Conservation (phyloP, 495 filamentous ascomycete genomes). For the Rhypophila decipiens region DNA sequence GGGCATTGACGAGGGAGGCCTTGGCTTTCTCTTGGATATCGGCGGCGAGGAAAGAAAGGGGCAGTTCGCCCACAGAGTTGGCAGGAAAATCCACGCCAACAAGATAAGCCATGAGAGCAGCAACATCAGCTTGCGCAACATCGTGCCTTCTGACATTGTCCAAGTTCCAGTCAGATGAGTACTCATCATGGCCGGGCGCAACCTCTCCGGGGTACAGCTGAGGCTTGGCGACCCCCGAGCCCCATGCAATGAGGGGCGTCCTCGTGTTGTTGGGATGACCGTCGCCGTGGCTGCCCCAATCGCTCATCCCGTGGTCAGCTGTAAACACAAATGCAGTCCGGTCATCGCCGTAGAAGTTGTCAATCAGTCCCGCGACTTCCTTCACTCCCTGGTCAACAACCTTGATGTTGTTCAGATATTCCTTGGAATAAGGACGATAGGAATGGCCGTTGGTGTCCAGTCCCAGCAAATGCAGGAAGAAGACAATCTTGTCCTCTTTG, state of each 20-base stretch:
- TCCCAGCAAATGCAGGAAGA: constrained; percentile 95
- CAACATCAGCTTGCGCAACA: constrained; percentile 91
- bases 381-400: constrained; percentile 84
- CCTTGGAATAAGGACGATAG: constrained; percentile 85
- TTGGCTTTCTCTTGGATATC: constrained; percentile 70
- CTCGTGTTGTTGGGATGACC: constrained; percentile 97
- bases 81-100: constrained; percentile 85
- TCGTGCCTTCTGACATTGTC: constrained; percentile 77
- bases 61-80: constrained; percentile 93
- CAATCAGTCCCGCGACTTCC: constrained; percentile 72
- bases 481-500: constrained; percentile 79
- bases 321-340: constrained; percentile 96
- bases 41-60: constrained; percentile 72
- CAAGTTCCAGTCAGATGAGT: constrained; percentile 84
- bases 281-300: constrained; percentile 96
- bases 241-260: constrained; percentile 91
- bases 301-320: constrained; percentile 98
- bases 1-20: constrained; percentile 79
- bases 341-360: constrained; percentile 86
- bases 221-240: constrained; percentile 82
- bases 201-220: constrained; percentile 43
- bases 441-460: constrained; percentile 89
- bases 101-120: constrained; percentile 95
- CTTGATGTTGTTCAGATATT: constrained; percentile 93
- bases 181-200: constrained; percentile 82